phyloP scores from a whole-genome alignment of 257 asterid species.

The Solanum sitiens region DNA sequence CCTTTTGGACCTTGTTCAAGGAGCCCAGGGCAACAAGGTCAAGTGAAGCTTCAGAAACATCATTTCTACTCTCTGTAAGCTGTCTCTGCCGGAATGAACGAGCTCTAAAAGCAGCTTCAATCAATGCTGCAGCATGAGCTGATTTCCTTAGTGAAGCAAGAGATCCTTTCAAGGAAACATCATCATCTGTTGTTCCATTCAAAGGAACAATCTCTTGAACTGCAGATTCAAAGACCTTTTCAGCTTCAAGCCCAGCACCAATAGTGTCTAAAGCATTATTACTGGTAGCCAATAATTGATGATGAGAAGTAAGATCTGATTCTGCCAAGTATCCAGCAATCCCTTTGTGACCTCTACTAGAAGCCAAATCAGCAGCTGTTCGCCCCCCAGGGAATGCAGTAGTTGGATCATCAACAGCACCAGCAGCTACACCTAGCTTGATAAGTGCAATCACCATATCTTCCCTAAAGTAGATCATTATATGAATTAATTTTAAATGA shows the following conservation, averaged over 20 bases:
- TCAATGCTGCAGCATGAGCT: conserved; percentile 12
- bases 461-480: conserved; percentile 3
- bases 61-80: neutral
- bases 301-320: conserved; percentile 12
- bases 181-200: neutral
- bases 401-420: conserved; percentile 22
- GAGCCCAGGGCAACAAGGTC: conserved; percentile 11
- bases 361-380: conserved; percentile 23
- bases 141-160: conserved; percentile 15
- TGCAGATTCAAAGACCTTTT: conserved; percentile 1
- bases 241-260: conserved; percentile 2
- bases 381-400: conserved; percentile 15
- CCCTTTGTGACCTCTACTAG: conserved; percentile 13
- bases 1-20: conserved; percentile 9
- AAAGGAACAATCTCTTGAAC: conserved; percentile 3
- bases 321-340: conserved; percentile 23
- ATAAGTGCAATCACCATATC: conserved; percentile 14
- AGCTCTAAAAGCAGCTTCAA: conserved; percentile 10
- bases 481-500: neutral
- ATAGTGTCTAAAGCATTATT: neutral
- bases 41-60: neutral
- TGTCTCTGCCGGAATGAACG: conserved; percentile 10
- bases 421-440: conserved; percentile 9
- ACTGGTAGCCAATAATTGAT: conserved; percentile 1
- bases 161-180: conserved; percentile 6